Percentiles rank a stretch among this genome's conserved stretches.
Conservation (phyloP, 768 basidiomycete genomes). For the Tulasnella sp. region DNA sequence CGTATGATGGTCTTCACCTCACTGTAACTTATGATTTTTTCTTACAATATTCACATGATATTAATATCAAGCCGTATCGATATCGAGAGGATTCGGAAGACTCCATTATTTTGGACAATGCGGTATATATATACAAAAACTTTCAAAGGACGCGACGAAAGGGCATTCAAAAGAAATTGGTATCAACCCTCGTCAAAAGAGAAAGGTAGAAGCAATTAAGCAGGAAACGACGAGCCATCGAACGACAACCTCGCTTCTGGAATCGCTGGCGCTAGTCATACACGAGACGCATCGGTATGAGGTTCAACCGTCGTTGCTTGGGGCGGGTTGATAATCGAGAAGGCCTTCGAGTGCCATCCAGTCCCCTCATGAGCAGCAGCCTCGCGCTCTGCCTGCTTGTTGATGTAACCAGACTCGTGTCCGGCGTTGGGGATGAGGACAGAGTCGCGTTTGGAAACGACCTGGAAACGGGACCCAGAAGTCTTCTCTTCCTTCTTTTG, state of each 20-base stretch:
- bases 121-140: no score
- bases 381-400: conserved; percentile 39
- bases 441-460: conserved; percentile 62
- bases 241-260: neutral
- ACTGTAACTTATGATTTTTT: no score
- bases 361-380: conserved; percentile 35
- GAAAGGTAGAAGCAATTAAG: no score
- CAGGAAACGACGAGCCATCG: neutral
- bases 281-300: conserved; percentile 8
- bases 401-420: conserved; percentile 63
- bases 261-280: conserved; percentile 26
- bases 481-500: conserved; percentile 34
- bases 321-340: conserved; percentile 11
- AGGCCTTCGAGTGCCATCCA: conserved; percentile 46
- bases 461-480: conserved; percentile 60
- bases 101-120: no score
- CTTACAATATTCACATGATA: no score
- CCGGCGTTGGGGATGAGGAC: conserved; percentile 52
- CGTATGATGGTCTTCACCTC: no score
- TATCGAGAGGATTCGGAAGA: no score
- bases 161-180: no score
- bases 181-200: no score
- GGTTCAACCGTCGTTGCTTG: neutral
- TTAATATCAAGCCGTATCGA: no score
- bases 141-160: no score